Base-by-base conservation (phyloP, 176 grass and related monocot genomes). In the Phoenix roebelenii region DNA sequence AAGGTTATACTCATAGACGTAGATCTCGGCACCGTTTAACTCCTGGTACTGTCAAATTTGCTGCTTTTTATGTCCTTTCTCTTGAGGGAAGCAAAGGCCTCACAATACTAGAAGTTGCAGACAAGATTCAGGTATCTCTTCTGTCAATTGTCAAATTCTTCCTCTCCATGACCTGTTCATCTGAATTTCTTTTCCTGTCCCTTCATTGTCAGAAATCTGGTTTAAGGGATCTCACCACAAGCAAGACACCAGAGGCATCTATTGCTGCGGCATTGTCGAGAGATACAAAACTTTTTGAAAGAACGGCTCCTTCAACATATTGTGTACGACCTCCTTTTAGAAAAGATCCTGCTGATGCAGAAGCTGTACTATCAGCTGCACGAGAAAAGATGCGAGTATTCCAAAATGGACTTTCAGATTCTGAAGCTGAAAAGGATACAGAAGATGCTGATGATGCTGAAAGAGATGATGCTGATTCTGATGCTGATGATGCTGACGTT, bases 31-130 rank as follows among this genome's bases (percentile, higher is more conserved):
- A 98, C 68, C 78, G 93, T 18, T 73, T 98, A 20, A 98, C 93
- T 28, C 93, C 93, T 64, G 93, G 93, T 69, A 98, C 93, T 12
- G 93, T 98, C 57, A 98, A 98, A 51, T 98, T 98, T 85, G 93
- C 93, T 52, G 87, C 93, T 58, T 98, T 92, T 76, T 73, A 98
- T 92, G 87, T 98, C 22, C 75, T 98, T 57, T 92, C 93, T 60
- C 93, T 98, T 59, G 93, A 98, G 66, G 93, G 93, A 53, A 80
- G 82, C 39, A 71, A 68, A 67, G 93, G 93, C 74, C 81, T 98
- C 23, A 81, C 93, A 0, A 92, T 98, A 69, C 67, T 98, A 56
- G 93, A 92, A 85, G 87, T 91, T 22, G 93, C 93, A 18, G 93
- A 98, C 52, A 98, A 88, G 67, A 98, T 98, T 59, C 93, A 98